Conservation (phyloP, 83 land plant species). For the Picea abies region DNA sequence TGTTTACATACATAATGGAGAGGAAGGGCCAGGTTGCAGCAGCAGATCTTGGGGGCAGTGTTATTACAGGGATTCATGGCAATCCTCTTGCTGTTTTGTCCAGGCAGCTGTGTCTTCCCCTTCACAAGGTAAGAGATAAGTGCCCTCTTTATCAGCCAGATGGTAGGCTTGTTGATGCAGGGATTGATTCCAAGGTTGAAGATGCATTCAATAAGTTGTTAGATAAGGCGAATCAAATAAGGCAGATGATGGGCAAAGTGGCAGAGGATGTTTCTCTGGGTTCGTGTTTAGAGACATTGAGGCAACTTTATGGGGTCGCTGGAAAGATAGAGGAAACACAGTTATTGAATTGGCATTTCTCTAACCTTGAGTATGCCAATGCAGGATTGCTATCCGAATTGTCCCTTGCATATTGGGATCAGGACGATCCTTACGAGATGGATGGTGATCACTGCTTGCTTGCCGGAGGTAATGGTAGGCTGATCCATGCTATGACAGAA, state of each 20-base stretch:
- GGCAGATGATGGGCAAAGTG: conserved; percentile 60
- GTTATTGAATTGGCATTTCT: conserved; percentile 94
- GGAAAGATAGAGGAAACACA: conserved; percentile 55
- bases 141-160: conserved; percentile 86
- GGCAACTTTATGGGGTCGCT: conserved; percentile 63
- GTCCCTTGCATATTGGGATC: conserved; percentile 93
- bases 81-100: conserved; percentile 93
- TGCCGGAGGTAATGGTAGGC: conserved; percentile 84
- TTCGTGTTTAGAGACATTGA: conserved; percentile 63
- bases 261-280: conserved; percentile 74
- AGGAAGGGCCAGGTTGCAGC: conserved; percentile 41
- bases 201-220: conserved; percentile 81
- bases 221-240: conserved; percentile 65
- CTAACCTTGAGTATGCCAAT: conserved; percentile 94
- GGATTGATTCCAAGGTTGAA: conserved; percentile 67
- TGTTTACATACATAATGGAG: conserved; percentile 72
- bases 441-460: conserved; percentile 96
- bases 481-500: conserved; percentile 77
- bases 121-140: conserved; percentile 85
- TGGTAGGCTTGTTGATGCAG: conserved; percentile 61
- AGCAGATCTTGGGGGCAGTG: conserved; percentile 92
- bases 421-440: conserved; percentile 98
- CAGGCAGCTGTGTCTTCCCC: conserved; percentile 80
- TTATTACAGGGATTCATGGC: conserved; percentile 93
- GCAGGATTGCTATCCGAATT: conserved; percentile 82